A percentile compares a stretch with the other conserved stretches of the same genome.
Evolutionary conservation across 768 basidiomycete species (phyloP).

Genomic region (Panellus pusillus): DNA sequence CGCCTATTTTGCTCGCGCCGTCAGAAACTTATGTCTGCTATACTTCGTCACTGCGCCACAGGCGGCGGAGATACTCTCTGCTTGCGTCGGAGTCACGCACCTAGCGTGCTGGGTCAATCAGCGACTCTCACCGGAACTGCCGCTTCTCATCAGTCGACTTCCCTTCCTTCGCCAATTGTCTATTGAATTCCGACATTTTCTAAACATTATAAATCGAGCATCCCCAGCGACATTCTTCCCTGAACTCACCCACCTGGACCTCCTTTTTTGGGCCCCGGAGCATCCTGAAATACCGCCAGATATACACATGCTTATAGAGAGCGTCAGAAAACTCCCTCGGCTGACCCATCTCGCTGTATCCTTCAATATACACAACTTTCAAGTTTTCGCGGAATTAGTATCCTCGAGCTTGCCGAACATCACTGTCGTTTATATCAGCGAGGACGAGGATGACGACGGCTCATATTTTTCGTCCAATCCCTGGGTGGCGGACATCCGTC

Average conservation of each 20-base stretch:
- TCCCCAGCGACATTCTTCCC: not conserved
- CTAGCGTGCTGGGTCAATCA: not conserved
- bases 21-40: not conserved
- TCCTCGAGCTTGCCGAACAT: not conserved
- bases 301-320: not conserved
- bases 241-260: constrained; percentile 2
- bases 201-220: not conserved
- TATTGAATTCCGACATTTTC: not conserved
- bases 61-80: not conserved
- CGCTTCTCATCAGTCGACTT: not conserved
- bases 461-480: not conserved
- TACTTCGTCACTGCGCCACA: not conserved
- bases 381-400: not conserved
- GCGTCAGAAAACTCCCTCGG: not conserved
- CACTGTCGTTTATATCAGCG: not conserved
- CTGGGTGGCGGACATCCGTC: not conserved
- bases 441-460: no score
- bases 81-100: not conserved
- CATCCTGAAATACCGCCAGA: no score
- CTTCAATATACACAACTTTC: no score
- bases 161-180: not conserved
- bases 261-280: not conserved
- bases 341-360: constrained; percentile 2
- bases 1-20: not conserved
- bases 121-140: not conserved